Conservation (phyloP, 2,329 filamentous ascomycete genomes). For the Macrophomina phaseolina region DNA sequence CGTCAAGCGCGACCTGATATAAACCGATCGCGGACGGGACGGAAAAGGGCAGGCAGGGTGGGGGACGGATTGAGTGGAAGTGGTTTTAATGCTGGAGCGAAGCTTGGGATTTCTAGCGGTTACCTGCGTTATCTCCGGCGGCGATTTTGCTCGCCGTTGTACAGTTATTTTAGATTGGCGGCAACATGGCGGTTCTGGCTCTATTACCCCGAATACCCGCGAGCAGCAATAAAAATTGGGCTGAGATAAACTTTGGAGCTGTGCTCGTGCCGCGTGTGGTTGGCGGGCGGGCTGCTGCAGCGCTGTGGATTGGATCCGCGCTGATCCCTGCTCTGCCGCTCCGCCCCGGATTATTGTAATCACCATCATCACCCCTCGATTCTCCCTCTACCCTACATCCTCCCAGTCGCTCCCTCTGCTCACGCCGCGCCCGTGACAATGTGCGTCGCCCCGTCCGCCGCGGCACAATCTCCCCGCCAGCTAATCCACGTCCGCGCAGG, state of each 20-base stretch:
- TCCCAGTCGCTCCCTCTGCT: neutral
- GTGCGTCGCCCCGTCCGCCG: constrained; percentile 13
- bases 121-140: constrained; percentile 26
- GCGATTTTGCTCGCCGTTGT: constrained; percentile 25
- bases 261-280: neutral
- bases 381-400: constrained; percentile 8
- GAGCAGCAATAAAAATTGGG: constrained; percentile 2
- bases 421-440: constrained; percentile 19
- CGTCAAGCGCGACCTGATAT: constrained; percentile 93
- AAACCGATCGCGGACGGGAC: constrained; percentile 40
- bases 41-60: constrained; percentile 2
- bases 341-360: constrained; percentile 24
- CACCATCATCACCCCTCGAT: constrained; percentile 28
- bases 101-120: constrained; percentile 23
- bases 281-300: constrained; percentile 9
- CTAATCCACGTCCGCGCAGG: constrained; percentile 60
- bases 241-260: neutral
- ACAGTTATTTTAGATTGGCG: constrained; percentile 28
- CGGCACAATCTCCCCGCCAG: constrained; percentile 12
- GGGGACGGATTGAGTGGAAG: constrained; percentile 3
- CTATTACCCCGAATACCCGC: constrained; percentile 24
- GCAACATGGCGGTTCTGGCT: constrained; percentile 26
- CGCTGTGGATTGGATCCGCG: constrained; percentile 4
- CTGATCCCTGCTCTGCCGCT: constrained; percentile 25
- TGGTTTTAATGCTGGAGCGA: constrained; percentile 18